phyloP scores from a whole-genome alignment of 2,329 filamentous ascomycete genomes.

The Pseudogymnoascus sp. region DNA sequence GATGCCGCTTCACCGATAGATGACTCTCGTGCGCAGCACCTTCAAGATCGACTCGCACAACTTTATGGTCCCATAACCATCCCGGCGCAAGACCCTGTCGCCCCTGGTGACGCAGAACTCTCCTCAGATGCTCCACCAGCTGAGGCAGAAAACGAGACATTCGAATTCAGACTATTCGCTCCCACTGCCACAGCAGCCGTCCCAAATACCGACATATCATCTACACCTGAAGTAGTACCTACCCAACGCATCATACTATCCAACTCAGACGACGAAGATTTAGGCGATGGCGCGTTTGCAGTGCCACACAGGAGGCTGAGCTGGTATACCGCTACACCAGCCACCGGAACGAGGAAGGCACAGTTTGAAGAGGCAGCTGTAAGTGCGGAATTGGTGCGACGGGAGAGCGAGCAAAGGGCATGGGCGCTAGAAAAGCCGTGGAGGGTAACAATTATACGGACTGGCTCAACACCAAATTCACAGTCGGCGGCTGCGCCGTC shows the following conservation, averaged over 20 bases:
- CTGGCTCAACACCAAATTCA: constrained; percentile 23
- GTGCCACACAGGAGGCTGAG: constrained; percentile 35
- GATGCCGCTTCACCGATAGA: constrained; percentile 33
- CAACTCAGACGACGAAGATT: constrained; percentile 32
- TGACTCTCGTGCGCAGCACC: constrained; percentile 13
- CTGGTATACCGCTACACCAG: constrained; percentile 40
- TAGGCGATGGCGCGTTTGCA: constrained; percentile 34
- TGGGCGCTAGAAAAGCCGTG: constrained; percentile 56
- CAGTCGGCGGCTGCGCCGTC: constrained; percentile 13
- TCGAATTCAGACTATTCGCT: constrained; percentile 50
- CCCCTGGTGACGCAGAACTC: constrained; percentile 12
- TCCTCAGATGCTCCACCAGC: constrained; percentile 23
- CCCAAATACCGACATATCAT: neutral
- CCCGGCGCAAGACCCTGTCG: constrained; percentile 11
- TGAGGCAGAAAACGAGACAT: constrained; percentile 31
- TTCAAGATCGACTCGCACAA: constrained; percentile 19
- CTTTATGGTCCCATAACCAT: constrained; percentile 19
- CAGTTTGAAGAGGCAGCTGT: constrained; percentile 42
- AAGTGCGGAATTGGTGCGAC: constrained; percentile 42
- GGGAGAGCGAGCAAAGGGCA: constrained; percentile 34
- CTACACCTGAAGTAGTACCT: constrained; percentile 16
- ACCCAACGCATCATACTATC: constrained; percentile 44
- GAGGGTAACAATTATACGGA: constrained; percentile 41
- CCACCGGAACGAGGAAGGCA: constrained; percentile 30
- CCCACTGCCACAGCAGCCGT: constrained; percentile 18